Base-by-base conservation (phyloP, 495 filamentous ascomycete genomes). In the Penicillium coffeae region DNA sequence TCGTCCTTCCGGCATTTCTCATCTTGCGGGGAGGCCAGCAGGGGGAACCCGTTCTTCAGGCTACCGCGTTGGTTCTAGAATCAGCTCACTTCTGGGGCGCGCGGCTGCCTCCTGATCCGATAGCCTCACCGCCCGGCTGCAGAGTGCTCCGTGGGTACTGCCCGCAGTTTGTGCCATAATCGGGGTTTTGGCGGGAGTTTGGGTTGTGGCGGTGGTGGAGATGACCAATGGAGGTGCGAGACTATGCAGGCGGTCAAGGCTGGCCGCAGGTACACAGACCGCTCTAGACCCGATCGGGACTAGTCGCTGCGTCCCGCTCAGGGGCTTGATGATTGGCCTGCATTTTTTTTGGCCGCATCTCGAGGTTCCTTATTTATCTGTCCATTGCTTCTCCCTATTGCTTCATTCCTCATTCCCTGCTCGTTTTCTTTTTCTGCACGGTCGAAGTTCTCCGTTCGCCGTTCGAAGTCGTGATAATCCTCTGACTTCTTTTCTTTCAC, bases 261-360 rank as follows among this genome's bases (percentile, higher is more conserved):
- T n/a, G n/a, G n/a, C n/a, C n/a, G n/a, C n/a, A n/a, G n/a, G n/a
- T n/a, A n/a, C n/a, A n/a, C n/a, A n/a, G n/a, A n/a, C 49, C 37
- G 34, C 42, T 42, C 52, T 42, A 43, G 52, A 45, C 44, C 42
- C 18, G 36, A 18, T 46, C 22, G 40, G 48, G 51, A 42, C 45
- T 47, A 33, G 51, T 36, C 34, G 16, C 22, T 35, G 9, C 22
- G 19, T 16, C 45, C 21, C 35, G 19, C 32, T 55, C 52, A 55
- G 52, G 56, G 56, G 56, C 21, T 48, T 33, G 38, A 19, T 59
- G 56, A 55, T 58, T 58, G 55, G 55, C 42, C 43, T 45, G 38
- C 33, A 27, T 49, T 47, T 50, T 54, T 22, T 38, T 30, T 36
- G 41, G 37, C 38, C 46, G 43, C 32, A 43, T 48, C 47, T 30